A percentile compares a stretch with the other conserved stretches of the same genome.
Evolutionary conservation across 495 filamentous ascomycete genomes (phyloP).

Genomic region (Neurospora intermedia): DNA sequence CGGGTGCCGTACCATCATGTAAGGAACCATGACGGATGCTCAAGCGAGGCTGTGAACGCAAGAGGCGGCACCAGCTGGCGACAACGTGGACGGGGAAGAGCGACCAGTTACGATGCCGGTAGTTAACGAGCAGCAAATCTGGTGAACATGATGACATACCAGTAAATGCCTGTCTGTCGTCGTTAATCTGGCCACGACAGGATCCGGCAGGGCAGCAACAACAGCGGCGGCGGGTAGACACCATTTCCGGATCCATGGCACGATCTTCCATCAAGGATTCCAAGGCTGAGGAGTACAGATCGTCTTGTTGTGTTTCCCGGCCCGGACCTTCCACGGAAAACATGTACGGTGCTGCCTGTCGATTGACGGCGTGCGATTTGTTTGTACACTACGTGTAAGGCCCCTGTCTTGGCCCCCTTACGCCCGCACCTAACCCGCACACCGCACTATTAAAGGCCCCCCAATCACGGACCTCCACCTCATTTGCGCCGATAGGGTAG

Average conservation of each 20-base stretch:
- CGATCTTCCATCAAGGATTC: background rate
- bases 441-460: slow-evolving; percentile 8
- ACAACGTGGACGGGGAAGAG: background rate
- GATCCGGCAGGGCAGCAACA: background rate
- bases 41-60: background rate
- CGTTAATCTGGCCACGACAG: background rate
- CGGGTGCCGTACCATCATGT: background rate
- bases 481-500: slow-evolving; percentile 7
- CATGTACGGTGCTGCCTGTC: background rate
- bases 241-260: background rate
- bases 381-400: background rate
- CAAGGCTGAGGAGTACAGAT: background rate
- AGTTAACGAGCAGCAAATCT: background rate
- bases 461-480: slow-evolving; percentile 15
- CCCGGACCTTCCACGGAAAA: background rate
- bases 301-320: background rate
- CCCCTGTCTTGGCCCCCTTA: background rate
- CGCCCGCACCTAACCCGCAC: slow-evolving; percentile 1
- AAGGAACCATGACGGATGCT: background rate
- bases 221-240: background rate
- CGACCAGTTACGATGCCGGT: background rate
- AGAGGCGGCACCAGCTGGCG: background rate
- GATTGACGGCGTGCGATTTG: background rate
- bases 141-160: background rate
- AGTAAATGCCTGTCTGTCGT: background rate